Base-by-base conservation (phyloP, 108 stramenopile species). In the Epipyxis sp. region DNA sequence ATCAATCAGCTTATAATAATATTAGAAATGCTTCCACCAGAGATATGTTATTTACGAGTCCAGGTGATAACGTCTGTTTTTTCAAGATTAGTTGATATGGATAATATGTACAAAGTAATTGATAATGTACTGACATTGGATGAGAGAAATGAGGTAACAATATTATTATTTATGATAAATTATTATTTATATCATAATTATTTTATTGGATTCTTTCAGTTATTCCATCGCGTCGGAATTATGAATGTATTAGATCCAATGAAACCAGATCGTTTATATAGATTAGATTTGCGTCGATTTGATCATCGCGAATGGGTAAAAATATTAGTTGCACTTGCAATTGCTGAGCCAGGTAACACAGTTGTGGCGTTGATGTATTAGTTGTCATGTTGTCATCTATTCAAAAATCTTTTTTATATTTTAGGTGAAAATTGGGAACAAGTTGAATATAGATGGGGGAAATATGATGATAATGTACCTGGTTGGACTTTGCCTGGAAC, bases 381-480 rank as follows among this genome's bases (percentile, higher is more conserved):
- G n/a, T n/a, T n/a, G n/a, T n/a, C n/a, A n/a, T n/a, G n/a, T n/a
- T n/a, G n/a, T n/a, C n/a, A n/a, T n/a, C n/a, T n/a, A n/a, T n/a
- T n/a, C n/a, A n/a, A n/a, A n/a, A n/a, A n/a, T n/a, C n/a, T n/a
- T n/a, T n/a, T n/a, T n/a, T n/a, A n/a, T n/a, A n/a, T n/a, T n/a
- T n/a, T n/a, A n/a, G n/a, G n/a, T n/a, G 71, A 74, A 16, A 74
- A 74, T 37, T 74, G 71, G 71, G 71, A 54, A 54, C n/a, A 25
- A 42, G 71, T 54, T 29, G 71, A 74, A 27, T 74, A 74, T 74
- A 13, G 71, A 16, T 74, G 71, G 71, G 20, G 46, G 30, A 74
- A 74, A 25, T 74, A 74, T 32, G 71, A 74, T 32, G 71, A 57
- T 37, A 16, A 13, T 29, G 71, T 74, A 25, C 71, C 71, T 37